phyloP scores from a whole-genome alignment of 331 rosid species.

The Acacia concinna region DNA sequence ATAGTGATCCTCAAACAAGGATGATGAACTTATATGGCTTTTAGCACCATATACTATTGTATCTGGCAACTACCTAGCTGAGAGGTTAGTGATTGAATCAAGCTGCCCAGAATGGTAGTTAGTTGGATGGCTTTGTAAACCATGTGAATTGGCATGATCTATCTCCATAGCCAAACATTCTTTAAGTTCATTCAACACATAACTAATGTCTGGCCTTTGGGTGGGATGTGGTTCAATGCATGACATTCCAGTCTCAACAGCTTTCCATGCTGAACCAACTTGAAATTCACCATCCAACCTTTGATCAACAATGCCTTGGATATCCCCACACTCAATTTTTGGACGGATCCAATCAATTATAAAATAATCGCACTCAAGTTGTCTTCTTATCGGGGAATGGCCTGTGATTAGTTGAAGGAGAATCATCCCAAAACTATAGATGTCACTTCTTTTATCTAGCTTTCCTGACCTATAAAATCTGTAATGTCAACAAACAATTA shows the following conservation, averaged over 20 bases:
- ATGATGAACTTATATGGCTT: no score
- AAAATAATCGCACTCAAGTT: not conserved
- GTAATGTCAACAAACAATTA: not conserved
- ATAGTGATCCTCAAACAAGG: no score
- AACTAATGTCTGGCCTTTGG: conserved; percentile 19
- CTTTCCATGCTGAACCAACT: conserved; percentile 29
- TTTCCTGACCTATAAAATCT: not conserved
- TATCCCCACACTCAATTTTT: conserved; percentile 29
- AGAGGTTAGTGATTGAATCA: not conserved
- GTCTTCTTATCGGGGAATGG: not conserved
- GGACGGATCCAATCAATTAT: conserved; percentile 46
- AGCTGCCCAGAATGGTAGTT: not conserved
- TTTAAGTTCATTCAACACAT: not conserved
- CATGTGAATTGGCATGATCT: not conserved
- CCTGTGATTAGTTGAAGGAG: not conserved
- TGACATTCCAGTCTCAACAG: not conserved
- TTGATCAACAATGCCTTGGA: conserved; percentile 23
- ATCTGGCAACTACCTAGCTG: not conserved
- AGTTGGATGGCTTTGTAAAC: not conserved
- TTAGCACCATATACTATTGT: no score
- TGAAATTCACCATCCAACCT: conserved; percentile 26
- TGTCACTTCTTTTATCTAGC: not conserved
- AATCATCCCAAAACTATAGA: not conserved
- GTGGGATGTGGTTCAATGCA: not conserved
- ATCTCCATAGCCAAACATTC: not conserved